Evolutionary conservation across 805 yeast genomes (phyloP).

Genomic region (Ogataea nakhonphanomensis): DNA sequence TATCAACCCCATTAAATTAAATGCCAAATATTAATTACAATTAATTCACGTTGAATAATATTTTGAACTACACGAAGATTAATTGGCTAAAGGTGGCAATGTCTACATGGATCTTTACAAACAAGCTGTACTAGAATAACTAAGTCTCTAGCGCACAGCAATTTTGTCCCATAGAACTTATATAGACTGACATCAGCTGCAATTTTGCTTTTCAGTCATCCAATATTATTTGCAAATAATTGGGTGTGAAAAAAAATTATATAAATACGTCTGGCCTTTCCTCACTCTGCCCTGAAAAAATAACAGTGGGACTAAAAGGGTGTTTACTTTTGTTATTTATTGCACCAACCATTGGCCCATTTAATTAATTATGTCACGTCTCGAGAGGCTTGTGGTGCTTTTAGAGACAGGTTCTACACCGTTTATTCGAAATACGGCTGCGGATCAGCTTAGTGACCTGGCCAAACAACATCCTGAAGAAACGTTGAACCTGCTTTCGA

Average conservation of each 20-base stretch:
- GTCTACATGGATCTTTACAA: neutral
- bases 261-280: slow-evolving; percentile 5
- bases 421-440: slow-evolving; percentile 92
- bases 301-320: slow-evolving; percentile 10
- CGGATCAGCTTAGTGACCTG: slow-evolving; percentile 91
- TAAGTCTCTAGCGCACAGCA: no score
- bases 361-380: slow-evolving; percentile 29
- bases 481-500: slow-evolving; percentile 70
- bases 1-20: slow-evolving; percentile 28
- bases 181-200: neutral
- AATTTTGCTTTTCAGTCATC: neutral
- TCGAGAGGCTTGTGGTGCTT: slow-evolving; percentile 37
- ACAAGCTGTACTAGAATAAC: neutral
- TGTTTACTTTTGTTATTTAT: slow-evolving; percentile 5
- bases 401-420: slow-evolving; percentile 95
- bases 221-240: neutral
- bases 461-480: slow-evolving; percentile 96
- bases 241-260: slow-evolving; percentile 8
- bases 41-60: neutral
- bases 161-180: no score
- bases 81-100: neutral
- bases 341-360: neutral
- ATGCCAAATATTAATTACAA: neutral
- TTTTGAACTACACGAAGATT: neutral
- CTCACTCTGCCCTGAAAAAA: slow-evolving; percentile 9